Base-by-base conservation (phyloP, 306 rosid genomes). In the Ormosia semicastrata region DNA sequence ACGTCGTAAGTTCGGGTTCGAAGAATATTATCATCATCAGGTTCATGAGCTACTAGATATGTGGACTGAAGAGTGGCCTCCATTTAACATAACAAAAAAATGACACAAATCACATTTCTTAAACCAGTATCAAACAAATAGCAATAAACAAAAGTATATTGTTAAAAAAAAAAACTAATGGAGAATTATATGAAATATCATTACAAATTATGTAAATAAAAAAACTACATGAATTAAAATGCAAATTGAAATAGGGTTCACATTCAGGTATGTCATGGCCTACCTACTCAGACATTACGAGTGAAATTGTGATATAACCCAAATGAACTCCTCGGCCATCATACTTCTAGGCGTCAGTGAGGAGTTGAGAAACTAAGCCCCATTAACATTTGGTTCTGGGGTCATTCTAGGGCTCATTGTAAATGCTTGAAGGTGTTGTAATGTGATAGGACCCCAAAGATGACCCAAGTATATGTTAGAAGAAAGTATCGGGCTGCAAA, bases 1-100 rank as follows among this genome's bases (percentile, higher is more conserved):
- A 95, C 90, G 70, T 93, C 99, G 50, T 95, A 93, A 1, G 99
- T 93, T 77, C 98, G 91, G 40, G 99, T 95, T 37, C 94, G 91
- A 65, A 95, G 86, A 81, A 93, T 95, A 83, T 95, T 92, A 83
- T 95, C 98, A 69, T 95, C 94, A 12, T 92, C 97, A 75, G 99
- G 97, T 81, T 93, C 99, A 44, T 88, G 95, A 43, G 94, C 98
- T 71, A 91, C 89, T 63, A 85, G 86, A 85, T 93, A 95, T 15
- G 97, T 87, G 41, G 91, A 86, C 88, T 89, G 90, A 30, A 87
- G 86, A 37, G 89, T 91, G 73, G 93, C 91, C 93, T 72, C 87
- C 82, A 77, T 66, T 44, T 64, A 66, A 69, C 57, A 84, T 17
- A 53, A 36, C 72, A 82, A 54, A 62, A 9, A 67, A 60, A 80